Evolutionary conservation across 352 stramenopile species (phyloP), one percentile per base, ranked within the genome.

Genomic region (Elongisporangium prolatum): DNA sequence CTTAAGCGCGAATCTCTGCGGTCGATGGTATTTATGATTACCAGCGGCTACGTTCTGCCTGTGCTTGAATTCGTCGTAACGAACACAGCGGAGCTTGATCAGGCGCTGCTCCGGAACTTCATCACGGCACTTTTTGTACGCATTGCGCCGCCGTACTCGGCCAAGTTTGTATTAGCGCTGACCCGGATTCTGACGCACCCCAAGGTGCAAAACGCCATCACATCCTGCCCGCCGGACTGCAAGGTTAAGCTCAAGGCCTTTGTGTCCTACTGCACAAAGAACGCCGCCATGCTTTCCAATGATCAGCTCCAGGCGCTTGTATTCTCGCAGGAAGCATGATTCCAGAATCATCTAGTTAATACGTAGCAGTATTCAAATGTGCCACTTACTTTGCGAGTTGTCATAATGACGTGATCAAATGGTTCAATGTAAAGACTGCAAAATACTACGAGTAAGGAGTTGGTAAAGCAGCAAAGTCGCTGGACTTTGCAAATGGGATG

Each of bases 11-110:
- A 95, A 60, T 88, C 84, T 16, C 71, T 95, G 47, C 78, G 86
- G 2, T 91, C 76, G 38, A 93, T 95, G 86, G 82, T 92, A 18
- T 91, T 89, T 56, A 88, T 95, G 77, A 91, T 95, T 62, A 92
- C 84, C 5, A 89, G 77, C 59, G 86, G 86, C 40, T 95, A 95
- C 44, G 84, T 95, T 7, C 60, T 95, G 18, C 86, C 86, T 0
- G 84, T 95, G 17, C 65, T 95, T 18, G 82, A 93, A 63, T 95
- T 93, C 54, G 77, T 95, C 44, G 80, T 80, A 18, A 78, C 75
- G 6, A 92, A 93, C 70, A 92, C 80, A 3, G 53, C 86, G 13
- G 82, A 93, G 49, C 67, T 95, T 7, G 86, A 95, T 59, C 86
- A 95, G 56, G 84, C 86, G 9, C 63, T 95, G 37, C 67, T 95